Base-by-base conservation (phyloP, 2,329 filamentous ascomycete species). In the Epichloe aotearoae region DNA sequence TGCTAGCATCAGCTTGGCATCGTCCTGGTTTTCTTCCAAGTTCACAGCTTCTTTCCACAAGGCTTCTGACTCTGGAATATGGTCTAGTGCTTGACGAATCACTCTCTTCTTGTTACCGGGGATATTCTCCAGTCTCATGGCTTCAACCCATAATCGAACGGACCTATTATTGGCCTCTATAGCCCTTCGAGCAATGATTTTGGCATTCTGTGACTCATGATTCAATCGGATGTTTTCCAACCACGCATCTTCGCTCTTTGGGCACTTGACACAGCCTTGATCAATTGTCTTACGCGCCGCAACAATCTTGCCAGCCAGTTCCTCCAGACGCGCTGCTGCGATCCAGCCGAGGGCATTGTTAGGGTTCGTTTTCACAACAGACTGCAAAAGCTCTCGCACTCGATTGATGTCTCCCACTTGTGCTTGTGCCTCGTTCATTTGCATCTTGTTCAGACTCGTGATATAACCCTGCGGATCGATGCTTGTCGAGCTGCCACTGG, bases 1-100 rank as follows among this genome's bases (percentile, higher is more conserved):
- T 46, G 89, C 90, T 45, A 98, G 79, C 50, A 98, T 75, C 51
- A 98, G 73, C 55, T 84, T 83, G 4, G 94, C 94, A 69, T 96
- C 89, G 33, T 84, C 85, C 0, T 86, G 80, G 58, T 95, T 85
- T 61, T 96, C 91, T 62, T 97, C 93, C 50, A 97, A 72, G 59
- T 97, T 97, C 55, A 98, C 91, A 5, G 91, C 85, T 64, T 94
- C 89, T 64, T 97, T 98, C 93, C 93, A 98, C n/a, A 98, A 77
- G 41, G 87, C 84, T 46, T 97, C 93, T 0, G 91, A 97, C 62
- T 95, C 88, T 1, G 90, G 90, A 40, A 96, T 86, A 61, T 95
- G 84, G 60, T 97, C 88, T 43, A 98, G 75, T 0, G 93, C 94
- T 62, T 94, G 87, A 50, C 90, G 80, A 36, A 96, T 82, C 7